Evolutionary conservation across 1,284 basidiomycete genomes (phyloP).

Genomic region (Irpex sp.): DNA sequence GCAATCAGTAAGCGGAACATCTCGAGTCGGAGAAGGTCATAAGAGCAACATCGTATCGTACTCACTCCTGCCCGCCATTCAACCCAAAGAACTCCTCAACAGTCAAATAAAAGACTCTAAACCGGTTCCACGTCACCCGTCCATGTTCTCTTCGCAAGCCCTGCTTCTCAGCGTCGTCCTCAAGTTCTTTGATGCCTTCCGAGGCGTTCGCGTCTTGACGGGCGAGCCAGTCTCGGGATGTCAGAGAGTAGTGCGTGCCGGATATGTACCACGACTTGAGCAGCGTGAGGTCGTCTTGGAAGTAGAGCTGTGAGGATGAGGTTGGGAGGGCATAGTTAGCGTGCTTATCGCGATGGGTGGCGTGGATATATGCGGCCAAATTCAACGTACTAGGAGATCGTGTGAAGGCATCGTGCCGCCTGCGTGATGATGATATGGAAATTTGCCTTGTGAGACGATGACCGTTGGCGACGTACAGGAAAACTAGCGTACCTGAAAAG

Average conservation of each 20-base stretch:
- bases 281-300: conserved; percentile 61
- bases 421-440: conserved; percentile 14
- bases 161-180: conserved; percentile 42
- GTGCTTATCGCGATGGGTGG: background rate
- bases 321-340: background rate
- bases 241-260: conserved; percentile 63
- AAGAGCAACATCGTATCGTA: conserved; percentile 7
- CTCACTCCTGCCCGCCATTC: conserved; percentile 61
- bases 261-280: conserved; percentile 60
- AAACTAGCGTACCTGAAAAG: conserved; percentile 75
- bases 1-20: background rate
- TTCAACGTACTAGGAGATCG: conserved; percentile 53
- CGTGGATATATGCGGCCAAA: background rate
- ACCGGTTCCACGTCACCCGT: conserved; percentile 60
- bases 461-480: too few relatives aligned
- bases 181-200: conserved; percentile 48
- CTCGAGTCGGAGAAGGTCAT: too few relatives aligned
- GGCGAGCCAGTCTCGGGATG: conserved; percentile 66
- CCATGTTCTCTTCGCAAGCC: conserved; percentile 47
- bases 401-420: conserved; percentile 64
- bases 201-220: conserved; percentile 46
- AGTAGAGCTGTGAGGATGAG: conserved; percentile 44
- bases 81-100: conserved; percentile 71
- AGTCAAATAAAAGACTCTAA: conserved; percentile 72
- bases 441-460: conserved; percentile 15